Conservation (phyloP, 768 basidiomycete species). For the Suillus placidus region DNA sequence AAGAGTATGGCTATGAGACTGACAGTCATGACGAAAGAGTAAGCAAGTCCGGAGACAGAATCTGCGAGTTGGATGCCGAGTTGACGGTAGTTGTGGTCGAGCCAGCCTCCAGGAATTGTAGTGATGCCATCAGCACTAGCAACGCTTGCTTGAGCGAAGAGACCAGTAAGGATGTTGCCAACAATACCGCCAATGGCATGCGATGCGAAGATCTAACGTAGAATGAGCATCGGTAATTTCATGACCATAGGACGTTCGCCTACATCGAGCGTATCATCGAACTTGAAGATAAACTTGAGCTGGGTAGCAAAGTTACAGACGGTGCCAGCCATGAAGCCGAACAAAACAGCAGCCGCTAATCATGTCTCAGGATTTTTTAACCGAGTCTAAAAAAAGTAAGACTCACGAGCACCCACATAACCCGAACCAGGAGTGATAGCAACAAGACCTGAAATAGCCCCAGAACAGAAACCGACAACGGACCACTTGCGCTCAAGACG, state of each 20-base stretch:
- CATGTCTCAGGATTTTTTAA: background rate
- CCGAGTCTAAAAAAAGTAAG: background rate
- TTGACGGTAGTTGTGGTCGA: slow-evolving; percentile 80
- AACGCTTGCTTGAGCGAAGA: slow-evolving; percentile 83
- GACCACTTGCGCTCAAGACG: slow-evolving; percentile 93
- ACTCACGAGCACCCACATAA: slow-evolving; percentile 75
- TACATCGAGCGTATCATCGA: slow-evolving; percentile 83
- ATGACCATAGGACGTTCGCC: slow-evolving; percentile 21
- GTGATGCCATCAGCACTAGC: slow-evolving; percentile 79
- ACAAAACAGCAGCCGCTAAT: slow-evolving; percentile 76
- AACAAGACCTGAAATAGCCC: slow-evolving; percentile 88
- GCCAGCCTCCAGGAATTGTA: slow-evolving; percentile 79
- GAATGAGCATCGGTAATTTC: background rate
- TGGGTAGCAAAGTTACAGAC: slow-evolving; percentile 95
- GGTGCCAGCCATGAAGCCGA: slow-evolving; percentile 83
- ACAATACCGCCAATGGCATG: slow-evolving; percentile 79
- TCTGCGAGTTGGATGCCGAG: slow-evolving; percentile 86
- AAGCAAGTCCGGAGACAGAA: slow-evolving; percentile 62
- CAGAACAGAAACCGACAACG: slow-evolving; percentile 93
- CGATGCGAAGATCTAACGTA: slow-evolving; percentile 80
- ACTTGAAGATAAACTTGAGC: slow-evolving; percentile 79
- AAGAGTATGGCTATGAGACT: slow-evolving; percentile 26
- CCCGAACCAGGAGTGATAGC: slow-evolving; percentile 88
- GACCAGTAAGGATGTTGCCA: slow-evolving; percentile 82
- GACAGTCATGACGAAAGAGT: slow-evolving; percentile 79